A percentile compares a stretch with the other conserved stretches of the same genome.
phyloP scores from a whole-genome alignment of 169 alveolate species.

The Eimeria praecox region DNA sequence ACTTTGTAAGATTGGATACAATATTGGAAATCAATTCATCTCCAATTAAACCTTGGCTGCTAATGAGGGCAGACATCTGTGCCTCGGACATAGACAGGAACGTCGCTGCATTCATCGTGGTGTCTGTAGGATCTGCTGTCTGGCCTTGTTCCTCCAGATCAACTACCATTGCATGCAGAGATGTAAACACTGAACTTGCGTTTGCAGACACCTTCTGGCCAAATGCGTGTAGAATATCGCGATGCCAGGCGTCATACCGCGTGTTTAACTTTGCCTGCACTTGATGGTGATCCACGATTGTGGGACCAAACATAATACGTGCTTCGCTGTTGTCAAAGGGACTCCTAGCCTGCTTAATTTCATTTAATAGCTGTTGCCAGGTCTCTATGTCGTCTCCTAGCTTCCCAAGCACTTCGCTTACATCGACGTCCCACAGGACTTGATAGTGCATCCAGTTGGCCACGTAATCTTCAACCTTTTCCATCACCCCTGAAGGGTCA shows the following conservation, averaged over 20 bases:
- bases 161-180: slow-evolving; percentile 84
- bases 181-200: slow-evolving; percentile 85
- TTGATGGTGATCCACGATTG: slow-evolving; percentile 94
- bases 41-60: slow-evolving; percentile 86
- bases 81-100: slow-evolving; percentile 87
- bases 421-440: slow-evolving; percentile 97
- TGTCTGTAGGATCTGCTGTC: slow-evolving; percentile 81
- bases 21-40: slow-evolving; percentile 85
- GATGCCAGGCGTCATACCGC: slow-evolving; percentile 97
- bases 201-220: slow-evolving; percentile 91
- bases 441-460: slow-evolving; percentile 97
- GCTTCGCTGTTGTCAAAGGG: slow-evolving; percentile 96
- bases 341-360: slow-evolving; percentile 93
- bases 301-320: slow-evolving; percentile 96
- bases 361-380: slow-evolving; percentile 97
- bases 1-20: slow-evolving; percentile 90
- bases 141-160: slow-evolving; percentile 85
- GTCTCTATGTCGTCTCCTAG: slow-evolving; percentile 95
- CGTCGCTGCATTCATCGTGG: slow-evolving; percentile 84
- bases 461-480: slow-evolving; percentile 91
- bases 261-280: slow-evolving; percentile 91
- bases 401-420: slow-evolving; percentile 90
- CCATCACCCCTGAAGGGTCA: slow-evolving; percentile 34
- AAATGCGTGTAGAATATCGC: slow-evolving; percentile 95
- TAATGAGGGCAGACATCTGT: slow-evolving; percentile 86